Evolutionary conservation across 192 early-diverging fungal genomes (phyloP).

Genomic region (Lobosporangium transversale): DNA sequence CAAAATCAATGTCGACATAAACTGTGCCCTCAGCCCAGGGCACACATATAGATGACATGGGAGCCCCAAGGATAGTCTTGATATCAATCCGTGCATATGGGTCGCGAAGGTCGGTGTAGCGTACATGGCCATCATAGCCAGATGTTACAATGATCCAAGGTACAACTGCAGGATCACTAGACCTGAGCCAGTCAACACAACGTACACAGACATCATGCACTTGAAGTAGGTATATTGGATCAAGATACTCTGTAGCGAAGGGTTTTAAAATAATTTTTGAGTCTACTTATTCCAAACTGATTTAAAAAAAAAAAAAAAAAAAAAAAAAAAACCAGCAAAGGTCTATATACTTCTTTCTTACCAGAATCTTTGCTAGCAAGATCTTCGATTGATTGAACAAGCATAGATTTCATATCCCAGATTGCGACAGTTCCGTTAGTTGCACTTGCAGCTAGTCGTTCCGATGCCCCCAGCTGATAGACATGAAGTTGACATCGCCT

Average conservation of each 20-base stretch:
- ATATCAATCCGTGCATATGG: slow-evolving; percentile 23
- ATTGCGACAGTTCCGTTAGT: slow-evolving; percentile 37
- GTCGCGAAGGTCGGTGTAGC: slow-evolving; percentile 31
- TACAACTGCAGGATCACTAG: slow-evolving; percentile 3
- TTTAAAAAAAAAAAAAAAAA: too few relatives aligned
- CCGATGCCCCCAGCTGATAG: slow-evolving; percentile 34
- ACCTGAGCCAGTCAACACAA: slow-evolving; percentile 34
- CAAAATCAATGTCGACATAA: slow-evolving; percentile 38
- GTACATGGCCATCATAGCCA: slow-evolving; percentile 39
- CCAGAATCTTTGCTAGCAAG: slow-evolving; percentile 37
- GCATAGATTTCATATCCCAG: slow-evolving; percentile 38
- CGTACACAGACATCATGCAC: slow-evolving; percentile 45
- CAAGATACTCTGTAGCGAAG: slow-evolving; percentile 34
- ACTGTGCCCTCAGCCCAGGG: slow-evolving; percentile 40
- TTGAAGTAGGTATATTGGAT: slow-evolving; percentile 39
- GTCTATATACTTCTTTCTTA: slow-evolving; percentile 5
- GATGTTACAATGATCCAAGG: slow-evolving; percentile 33
- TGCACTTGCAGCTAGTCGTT: slow-evolving; percentile 25
- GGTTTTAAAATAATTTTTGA: too few relatives aligned
- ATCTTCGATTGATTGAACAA: slow-evolving; percentile 30
- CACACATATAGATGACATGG: slow-evolving; percentile 12
- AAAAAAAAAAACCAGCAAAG: too few relatives aligned
- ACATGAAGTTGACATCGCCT: slow-evolving; percentile 46
- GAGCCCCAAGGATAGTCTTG: slow-evolving; percentile 28
- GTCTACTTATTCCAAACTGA: neutral